Base-by-base conservation (phyloP, 2,329 filamentous ascomycete genomes). In the Phialocephala subalpina region DNA sequence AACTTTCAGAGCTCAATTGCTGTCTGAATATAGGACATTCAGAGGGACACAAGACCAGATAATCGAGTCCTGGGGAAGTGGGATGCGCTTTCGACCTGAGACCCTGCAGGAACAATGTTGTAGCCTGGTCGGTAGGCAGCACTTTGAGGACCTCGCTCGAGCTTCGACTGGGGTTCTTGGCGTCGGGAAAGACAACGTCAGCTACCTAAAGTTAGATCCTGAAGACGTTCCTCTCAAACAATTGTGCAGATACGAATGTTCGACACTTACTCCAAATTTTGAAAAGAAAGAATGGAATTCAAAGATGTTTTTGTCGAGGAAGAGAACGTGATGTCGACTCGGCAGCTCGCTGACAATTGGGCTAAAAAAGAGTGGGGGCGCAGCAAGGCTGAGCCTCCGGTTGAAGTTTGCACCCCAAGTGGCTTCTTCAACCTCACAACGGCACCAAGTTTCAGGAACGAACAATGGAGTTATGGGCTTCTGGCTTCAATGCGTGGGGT, bases 401-500 rank as follows among this genome's bases (percentile, higher is more conserved):
- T 29, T 62, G 47, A 16, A 33, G 29, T 11, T 25, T 60, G 18
- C 22, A 29, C 49, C n/a, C n/a, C 7, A 53, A 53, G 49, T 53
- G 49, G 49, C 49, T 53, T 53, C 49, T 29, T 49, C 29, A 20
- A 36, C 12, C 20, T 49, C 40, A 36, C 27, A 29, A 25, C 40
- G 16, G 18, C 6, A 16, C 38, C 12, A 35, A 16, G 53, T 57
- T 45, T 18, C 38, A 56, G 42, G 49, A 18, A 33, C 25, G 18
- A 42, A n/a, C n/a, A 4, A 73, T 86, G 84, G 78, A 83, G 60
- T 75, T 90, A 5, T 85, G 84, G 72, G 85, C 82, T 49, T 70
- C 83, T 2, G 87, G 87, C 47, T 84, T 86, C 77, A 89, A 90
- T 72, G 84, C 86, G 62, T 89, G 84, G 84, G 76, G 77, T 63